Base-by-base conservation (phyloP, 139 green algal genomes). In the Auxenochlorella pyrenoidosa region DNA sequence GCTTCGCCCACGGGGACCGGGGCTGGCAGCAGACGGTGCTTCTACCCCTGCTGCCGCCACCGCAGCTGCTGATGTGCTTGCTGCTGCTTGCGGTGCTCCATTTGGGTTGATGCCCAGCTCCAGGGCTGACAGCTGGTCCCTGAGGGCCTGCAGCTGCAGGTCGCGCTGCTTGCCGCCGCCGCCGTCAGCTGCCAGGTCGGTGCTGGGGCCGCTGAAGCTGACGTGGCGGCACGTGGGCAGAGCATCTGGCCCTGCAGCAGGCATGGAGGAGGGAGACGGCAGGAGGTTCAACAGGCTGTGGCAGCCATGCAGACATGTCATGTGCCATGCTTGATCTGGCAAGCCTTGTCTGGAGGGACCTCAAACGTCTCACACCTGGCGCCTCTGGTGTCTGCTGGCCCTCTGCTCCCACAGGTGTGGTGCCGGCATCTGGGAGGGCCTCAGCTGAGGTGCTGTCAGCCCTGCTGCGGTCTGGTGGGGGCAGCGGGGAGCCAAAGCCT, bases 401-500 rank as follows among this genome's bases (percentile, higher is more conserved):
- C 82, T 79, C 66, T 28, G 82, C 82, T 3, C 82, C 82, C 66
- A 86, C 32, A 10, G 81, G 82, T 18, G 82, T 86, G 43, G 28
- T 38, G 82, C 66, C 21, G 28, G 18, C 81, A 36, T 78, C 82
- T 36, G 28, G 16, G 30, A 19, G 38, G 41, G 8, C 60, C 30
- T 43, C 40, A 13, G 58, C 41, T 0, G 58, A 68, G 6, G 38
- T 38, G 44, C 44, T 41, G 41, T 4, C n/a, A 12, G 32, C 43
- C 21, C 66, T 24, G 66, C 44, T 70, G 19, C 66, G 43, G 0
- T 51, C 40, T 24, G 32, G 82, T 15, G 80, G 80, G 40, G 40
- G 79, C 79, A 86, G 18, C 66, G 82, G 82, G 66, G 65, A 79
- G 66, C 66, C 66, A 79, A 86, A 79, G 38, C 28, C 54, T 34